Evolutionary conservation across 192 early-diverging fungal species (phyloP), one percentile per base, ranked within the genome.

Genomic region (Tieghemiomyces parasiticus): DNA sequence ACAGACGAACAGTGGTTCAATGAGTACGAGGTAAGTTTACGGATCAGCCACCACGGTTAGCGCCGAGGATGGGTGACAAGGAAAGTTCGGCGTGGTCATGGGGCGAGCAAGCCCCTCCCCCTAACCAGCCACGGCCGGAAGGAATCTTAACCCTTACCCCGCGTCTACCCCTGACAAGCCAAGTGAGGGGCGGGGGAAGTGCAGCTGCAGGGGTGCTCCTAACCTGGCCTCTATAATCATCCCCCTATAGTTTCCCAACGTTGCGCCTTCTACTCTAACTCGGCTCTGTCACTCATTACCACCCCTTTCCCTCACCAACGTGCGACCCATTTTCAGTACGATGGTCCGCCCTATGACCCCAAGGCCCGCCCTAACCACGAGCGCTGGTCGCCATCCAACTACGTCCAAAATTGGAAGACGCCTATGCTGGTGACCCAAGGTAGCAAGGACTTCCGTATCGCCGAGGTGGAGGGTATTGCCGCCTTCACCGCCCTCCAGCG

Each of bases 1-100:
- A 87, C 85, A 6, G 88, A 91, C 50, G 87, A 91, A 65, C 79
- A 88, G 47, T 89, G 80, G 73, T 91, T 91, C 68, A 67, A 76
- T 13, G 88, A 91, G 63, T 69, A 68, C 50, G 88, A 91, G 65
- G 76, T 75, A 74, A 46, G 28, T 26, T n/a, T 44, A 31, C 25
- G 25, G 19, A 3, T 22, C 16, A n/a, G 9, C 19, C 28, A 8
- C 28, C 16, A 14, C 35, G 2, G 25, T 10, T 10, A 14, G 22
- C 22, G 45, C 19, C 3, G 22, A 14, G 22, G 16, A 1, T 46
- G 16, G 16, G 45, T 14, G 12, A 46, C 2, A 2, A 46, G 12
- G 22, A 46, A 10, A 1, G 22, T 2, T 46, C 19, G 38, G 38
- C 8, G 9, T 19, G 16, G 8, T 44, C 9, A 16, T 44, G 38